Conservation (phyloP, 371 early-diverging fungal species). For the Apophysomyces trapeziformis region DNA sequence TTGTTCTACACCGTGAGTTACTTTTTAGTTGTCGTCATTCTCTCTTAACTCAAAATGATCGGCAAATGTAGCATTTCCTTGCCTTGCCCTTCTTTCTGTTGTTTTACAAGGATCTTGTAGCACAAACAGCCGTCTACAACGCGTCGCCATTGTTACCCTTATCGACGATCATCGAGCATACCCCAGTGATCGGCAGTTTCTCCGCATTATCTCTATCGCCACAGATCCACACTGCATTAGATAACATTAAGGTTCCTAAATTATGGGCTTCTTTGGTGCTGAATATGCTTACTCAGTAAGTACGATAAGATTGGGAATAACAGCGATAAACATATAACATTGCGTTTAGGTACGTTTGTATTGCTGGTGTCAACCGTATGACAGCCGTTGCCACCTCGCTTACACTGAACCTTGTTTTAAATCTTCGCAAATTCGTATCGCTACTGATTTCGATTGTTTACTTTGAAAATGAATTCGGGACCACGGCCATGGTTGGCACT, state of each 20-base stretch:
- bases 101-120: constrained; percentile 66
- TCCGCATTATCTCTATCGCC: constrained; percentile 30
- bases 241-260: constrained; percentile 49
- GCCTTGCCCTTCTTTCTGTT: constrained; percentile 81
- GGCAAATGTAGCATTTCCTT: constrained; percentile 66
- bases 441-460: constrained; percentile 82
- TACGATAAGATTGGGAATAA: background rate
- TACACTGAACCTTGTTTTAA: constrained; percentile 85
- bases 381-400: constrained; percentile 78
- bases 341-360: constrained; percentile 69
- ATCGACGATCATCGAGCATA: constrained; percentile 36
- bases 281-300: constrained; percentile 82
- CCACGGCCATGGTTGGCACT: constrained; percentile 70
- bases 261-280: constrained; percentile 72
- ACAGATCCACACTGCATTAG: constrained; percentile 22
- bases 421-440: constrained; percentile 83
- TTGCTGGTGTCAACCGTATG: constrained; percentile 86
- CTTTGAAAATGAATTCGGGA: constrained; percentile 78
- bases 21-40: background rate
- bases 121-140: constrained; percentile 56
- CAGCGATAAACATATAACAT: background rate
- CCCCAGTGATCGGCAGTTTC: constrained; percentile 31
- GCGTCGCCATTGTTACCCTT: constrained; percentile 55
- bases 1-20: constrained; percentile 81
- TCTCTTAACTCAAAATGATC: background rate